Evolutionary conservation across 371 early-diverging fungal genomes (phyloP).

Genomic region (Mucor lusitanicus): DNA sequence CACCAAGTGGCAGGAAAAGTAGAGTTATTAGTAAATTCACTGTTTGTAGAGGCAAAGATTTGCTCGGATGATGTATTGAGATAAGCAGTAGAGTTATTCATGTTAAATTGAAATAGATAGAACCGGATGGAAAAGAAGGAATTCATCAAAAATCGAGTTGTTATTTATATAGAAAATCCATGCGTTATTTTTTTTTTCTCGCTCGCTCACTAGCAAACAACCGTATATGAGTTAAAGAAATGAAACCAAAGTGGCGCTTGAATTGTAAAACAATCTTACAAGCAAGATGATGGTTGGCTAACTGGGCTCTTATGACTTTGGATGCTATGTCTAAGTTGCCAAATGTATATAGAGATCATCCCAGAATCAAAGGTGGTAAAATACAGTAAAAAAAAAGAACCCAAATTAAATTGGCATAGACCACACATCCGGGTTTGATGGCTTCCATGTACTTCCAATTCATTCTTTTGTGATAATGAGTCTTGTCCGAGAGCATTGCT

Average conservation of each 20-base stretch:
- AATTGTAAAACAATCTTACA: background rate
- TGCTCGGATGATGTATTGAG: background rate
- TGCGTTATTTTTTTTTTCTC: background rate
- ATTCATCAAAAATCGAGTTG: background rate
- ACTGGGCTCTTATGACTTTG: background rate
- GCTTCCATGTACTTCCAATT: too few species aligned
- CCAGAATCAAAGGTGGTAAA: too few species aligned
- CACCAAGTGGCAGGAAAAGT: background rate
- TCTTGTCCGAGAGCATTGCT: background rate
- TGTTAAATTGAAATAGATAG: background rate
- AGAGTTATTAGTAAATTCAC: background rate
- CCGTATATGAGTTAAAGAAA: background rate
- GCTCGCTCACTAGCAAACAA: background rate
- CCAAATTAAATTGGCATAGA: too few species aligned
- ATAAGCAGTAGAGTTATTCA: background rate
- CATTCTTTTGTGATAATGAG: background rate
- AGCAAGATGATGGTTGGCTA: background rate
- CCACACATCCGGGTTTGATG: too few species aligned
- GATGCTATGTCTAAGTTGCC: too few species aligned
- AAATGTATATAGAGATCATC: too few species aligned
- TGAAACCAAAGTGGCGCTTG: conserved; percentile 1
- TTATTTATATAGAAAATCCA: conserved; percentile 1
- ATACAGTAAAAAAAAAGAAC: too few species aligned
- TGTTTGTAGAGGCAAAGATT: background rate
- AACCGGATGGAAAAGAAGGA: background rate